Evolutionary conservation across 2,329 filamentous ascomycete genomes (phyloP), one percentile per base, ranked within the genome.

Genomic region (Aspergillus viridinutans): DNA sequence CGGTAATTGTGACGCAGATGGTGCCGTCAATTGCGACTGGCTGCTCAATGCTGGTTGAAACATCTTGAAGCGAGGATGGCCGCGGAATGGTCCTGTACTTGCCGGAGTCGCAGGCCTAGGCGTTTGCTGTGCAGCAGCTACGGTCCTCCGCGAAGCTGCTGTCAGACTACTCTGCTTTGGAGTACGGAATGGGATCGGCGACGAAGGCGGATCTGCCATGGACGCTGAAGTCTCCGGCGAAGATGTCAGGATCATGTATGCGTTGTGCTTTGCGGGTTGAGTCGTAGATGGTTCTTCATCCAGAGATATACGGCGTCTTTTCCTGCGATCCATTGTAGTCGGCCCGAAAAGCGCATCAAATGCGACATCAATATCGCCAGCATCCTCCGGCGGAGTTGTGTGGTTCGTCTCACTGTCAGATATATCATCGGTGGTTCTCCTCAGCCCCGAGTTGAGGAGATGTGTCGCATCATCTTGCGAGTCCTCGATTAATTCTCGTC

Each of bases 341-440:
- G 66, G 52, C 2, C 65, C 62, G 55, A 74, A 74, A 2, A 72
- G 62, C 12, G 62, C 65, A 38, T 76, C 69, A 21, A 69, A 65
- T 23, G 69, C 67, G 2, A 61, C 54, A 49, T 69, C 64, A 4
- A 68, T 21, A 5, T 61, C 52, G 1, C 55, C 54, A 1, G 52
- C 38, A 5, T 57, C 55, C 14, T 53, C 58, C 8, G 52, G 47
- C 1, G 63, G 56, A 50, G 62, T 64, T 28, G 61, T 65, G 14
- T 62, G 52, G n/a, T 62, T 64, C 5, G 50, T 50, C 54, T 61
- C 57, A 23, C 58, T 58, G 10, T 20, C 28, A 10, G 9, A 52
- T 23, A 56, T 8, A 8, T 59, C 28, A 14, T 43, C 55, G 9
- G 23, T 9, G 2, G 52, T 0, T n/a, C 9, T n/a, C 42, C 20